Percentiles rank a stretch among this genome's conserved stretches.
Conservation (phyloP, 148 eudicot species). For the Rhododendron mucronatum region DNA sequence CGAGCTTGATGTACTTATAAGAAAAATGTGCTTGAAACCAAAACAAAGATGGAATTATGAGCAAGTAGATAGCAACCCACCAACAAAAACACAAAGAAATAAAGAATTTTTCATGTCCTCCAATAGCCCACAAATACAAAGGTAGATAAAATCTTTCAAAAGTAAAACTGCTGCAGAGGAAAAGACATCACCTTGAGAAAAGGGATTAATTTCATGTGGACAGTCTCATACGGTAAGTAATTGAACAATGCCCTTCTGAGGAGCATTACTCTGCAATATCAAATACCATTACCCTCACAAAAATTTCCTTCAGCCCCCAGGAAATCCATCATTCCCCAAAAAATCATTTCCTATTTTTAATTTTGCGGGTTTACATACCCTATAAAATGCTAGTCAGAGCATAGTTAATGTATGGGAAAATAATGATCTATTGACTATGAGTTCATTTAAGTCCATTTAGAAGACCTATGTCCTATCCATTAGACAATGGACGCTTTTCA, state of each 20-base stretch:
- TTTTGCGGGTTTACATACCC: background rate
- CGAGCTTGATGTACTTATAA: background rate
- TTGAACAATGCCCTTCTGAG: background rate
- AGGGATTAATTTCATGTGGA: background rate
- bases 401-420: background rate
- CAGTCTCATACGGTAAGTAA: background rate
- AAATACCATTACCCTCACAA: background rate
- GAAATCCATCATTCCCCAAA: background rate
- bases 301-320: background rate
- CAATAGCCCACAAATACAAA: background rate
- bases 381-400: background rate
- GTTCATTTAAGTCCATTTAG: background rate
- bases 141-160: background rate
- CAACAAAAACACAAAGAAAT: background rate
- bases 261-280: background rate
- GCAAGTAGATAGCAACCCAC: conserved; percentile 6
- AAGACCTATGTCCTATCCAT: no score
- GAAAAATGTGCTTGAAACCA: background rate
- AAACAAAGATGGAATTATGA: background rate
- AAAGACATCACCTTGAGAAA: background rate
- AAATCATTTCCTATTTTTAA: background rate
- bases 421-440: background rate
- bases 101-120: background rate
- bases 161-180: background rate
- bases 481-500: background rate